Evolutionary conservation across 2,329 filamentous ascomycete genomes (phyloP), one percentile per base, ranked within the genome.

Genomic region (Colletotrichum spaethianum): DNA sequence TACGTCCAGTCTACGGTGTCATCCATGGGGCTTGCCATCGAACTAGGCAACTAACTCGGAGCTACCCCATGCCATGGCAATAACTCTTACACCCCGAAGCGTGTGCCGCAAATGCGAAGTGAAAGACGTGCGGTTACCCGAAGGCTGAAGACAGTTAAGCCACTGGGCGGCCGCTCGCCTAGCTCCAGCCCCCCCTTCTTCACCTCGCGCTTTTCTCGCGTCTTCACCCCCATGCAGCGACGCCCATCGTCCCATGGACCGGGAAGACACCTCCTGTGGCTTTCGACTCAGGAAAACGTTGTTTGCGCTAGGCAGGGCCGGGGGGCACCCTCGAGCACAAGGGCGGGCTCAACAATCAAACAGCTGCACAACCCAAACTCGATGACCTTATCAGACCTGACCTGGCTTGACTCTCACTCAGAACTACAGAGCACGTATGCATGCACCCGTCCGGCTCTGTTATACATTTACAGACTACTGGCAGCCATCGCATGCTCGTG

Each of bases 221-320:
- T 69, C 69, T 64, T 64, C 59, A 38, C 33, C 65, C 69, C 67
- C 59, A 64, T 69, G 69, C 69, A 31, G 66, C 69, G 69, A 69
- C 53, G 59, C 65, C 69, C 18, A 36, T 33, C 33, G 44, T 69
- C 65, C 65, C 69, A 64, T 63, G 28, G 44, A 64, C 59, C 65
- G 23, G 69, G 65, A 60, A 48, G 16, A 53, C 36, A 69, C 53
- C 57, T 59, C 33, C n/a, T 48, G 57, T 42, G 48, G 38, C 64
- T 42, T 56, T 26, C 23, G 42, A 23, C 44, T 57, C 52, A 20
- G 61, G 23, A 66, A 33, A 59, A 44, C 59, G 52, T 63, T 63
- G 42, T 28, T 26, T 46, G 12, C 57, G 64, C 69, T 63, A 63
- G 52, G 50, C 36, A 46, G 40, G 28, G 38, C 62, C 62, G 61